These are phyloP conservation scores for Gymnopilus junonius DNA, from an alignment of 768 basidiomycete species.

Conservation along the genomic window DNA sequence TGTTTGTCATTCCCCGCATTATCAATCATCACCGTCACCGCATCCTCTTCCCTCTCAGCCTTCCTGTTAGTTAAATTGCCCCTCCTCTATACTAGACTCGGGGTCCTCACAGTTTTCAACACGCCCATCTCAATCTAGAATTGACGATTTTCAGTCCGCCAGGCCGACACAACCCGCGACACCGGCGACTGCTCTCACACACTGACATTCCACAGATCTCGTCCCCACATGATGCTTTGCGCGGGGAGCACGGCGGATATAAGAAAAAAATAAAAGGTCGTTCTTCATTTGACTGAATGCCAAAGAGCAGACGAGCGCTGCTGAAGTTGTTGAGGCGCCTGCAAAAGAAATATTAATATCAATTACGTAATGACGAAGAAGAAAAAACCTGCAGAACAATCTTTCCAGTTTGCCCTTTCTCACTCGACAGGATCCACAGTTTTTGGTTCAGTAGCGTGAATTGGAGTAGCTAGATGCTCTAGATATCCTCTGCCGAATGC, in stretches of 20 bases:
- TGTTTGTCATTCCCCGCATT: background rate
- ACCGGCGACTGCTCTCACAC: conserved; percentile 81
- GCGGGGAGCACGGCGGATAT: conserved; percentile 24
- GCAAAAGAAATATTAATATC: background rate
- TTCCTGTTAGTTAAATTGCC: conserved; percentile 9
- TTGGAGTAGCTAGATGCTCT: conserved; percentile 51
- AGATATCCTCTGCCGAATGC: conserved; percentile 77
- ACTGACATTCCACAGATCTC: conserved; percentile 87
- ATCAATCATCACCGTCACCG: conserved; percentile 16
- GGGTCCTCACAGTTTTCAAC: conserved; percentile 49
- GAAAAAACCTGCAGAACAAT: conserved; percentile 34
- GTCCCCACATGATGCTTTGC: conserved; percentile 71
- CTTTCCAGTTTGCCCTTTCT: conserved; percentile 75
- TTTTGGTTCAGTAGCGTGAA: conserved; percentile 57
- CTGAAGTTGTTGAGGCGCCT: conserved; percentile 80
- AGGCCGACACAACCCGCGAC: conserved; percentile 75
- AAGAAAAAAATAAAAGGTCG: conserved; percentile 47
- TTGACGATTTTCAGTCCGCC: conserved; percentile 88
- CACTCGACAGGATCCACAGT: conserved; percentile 44
- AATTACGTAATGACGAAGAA: background rate
- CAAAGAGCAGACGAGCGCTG: conserved; percentile 73
- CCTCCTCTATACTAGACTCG: conserved; percentile 13
- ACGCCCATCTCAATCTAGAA: conserved; percentile 77
- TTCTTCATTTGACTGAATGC: conserved; percentile 75
- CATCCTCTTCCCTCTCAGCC: conserved; percentile 27